Base-by-base conservation (phyloP, 768 basidiomycete species). In the Hygrophoropsis aurantiaca region DNA sequence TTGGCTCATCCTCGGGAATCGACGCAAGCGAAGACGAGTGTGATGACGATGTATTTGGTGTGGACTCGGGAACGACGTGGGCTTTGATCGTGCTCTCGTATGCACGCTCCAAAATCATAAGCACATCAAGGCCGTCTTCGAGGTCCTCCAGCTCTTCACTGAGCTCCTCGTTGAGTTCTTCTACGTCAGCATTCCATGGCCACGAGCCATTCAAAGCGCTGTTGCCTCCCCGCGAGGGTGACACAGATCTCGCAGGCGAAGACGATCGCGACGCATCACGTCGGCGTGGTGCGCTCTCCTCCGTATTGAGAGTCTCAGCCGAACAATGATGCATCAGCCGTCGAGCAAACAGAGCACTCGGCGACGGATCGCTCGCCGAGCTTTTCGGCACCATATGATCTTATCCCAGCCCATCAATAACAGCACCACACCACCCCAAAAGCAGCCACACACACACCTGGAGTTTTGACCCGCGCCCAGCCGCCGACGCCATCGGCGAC, bases 401-500 rank as follows among this genome's bases (percentile, higher is more conserved):
- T 62, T 34, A 9, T 20, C 9, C n/a, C 13, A 27, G 39, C 30
- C 23, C 11, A 16, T 26, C 24, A 35, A 25, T 8, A n/a, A 21
- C 37, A 27, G 30, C 9, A 18, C 18, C 8, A 52, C 49, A 20
- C 59, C 38, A 34, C 53, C 42, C 34, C 51, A 42, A 43, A 41
- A 34, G 41, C 50, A 7, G 42, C 26, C 21, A 23, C 51, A 46
- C 10, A 57, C 68, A 16, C 56, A 74, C 73, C 63, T 46, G 58
- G 54, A 26, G 62, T 65, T 48, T 57, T 74, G 30, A 64, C 59
- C 47, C 72, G 66, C 7, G 84, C 77, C 94, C 93, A 97, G 0
- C 94, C 94, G 0, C 94, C 94, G 1, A 97, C 94, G 24, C 94
- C 94, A 61, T 97, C 94, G 3, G 94, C 91, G 8, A 98, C 86